Evolutionary conservation across 495 filamentous ascomycete species (phyloP).

Genomic region (Echria macrotheca): DNA sequence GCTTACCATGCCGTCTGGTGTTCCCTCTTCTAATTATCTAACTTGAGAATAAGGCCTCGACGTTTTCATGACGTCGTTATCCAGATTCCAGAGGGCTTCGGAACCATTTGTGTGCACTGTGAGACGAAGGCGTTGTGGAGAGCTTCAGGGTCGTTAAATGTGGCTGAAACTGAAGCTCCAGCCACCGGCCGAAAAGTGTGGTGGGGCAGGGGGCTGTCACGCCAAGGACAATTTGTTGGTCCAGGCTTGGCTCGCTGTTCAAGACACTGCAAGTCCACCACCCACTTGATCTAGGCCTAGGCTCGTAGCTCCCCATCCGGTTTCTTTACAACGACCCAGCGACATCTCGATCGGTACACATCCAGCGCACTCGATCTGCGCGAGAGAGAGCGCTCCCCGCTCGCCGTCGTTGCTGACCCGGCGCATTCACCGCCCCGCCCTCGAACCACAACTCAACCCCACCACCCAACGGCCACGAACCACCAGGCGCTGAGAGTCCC

Average conservation of each 20-base stretch:
- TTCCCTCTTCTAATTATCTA: background rate
- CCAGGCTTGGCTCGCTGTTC: background rate
- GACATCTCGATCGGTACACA: too few species aligned
- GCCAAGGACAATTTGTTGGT: conserved; percentile 10
- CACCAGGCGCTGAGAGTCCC: background rate
- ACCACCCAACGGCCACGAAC: background rate
- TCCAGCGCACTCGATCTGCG: too few species aligned
- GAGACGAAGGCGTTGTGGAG: too few species aligned
- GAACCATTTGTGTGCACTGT: background rate
- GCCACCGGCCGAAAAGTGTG: conserved; percentile 13
- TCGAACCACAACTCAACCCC: background rate
- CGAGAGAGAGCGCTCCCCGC: too few species aligned
- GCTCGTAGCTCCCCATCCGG: too few species aligned
- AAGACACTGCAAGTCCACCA: too few species aligned
- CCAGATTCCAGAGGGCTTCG: too few species aligned
- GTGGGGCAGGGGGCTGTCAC: background rate
- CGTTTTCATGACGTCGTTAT: background rate
- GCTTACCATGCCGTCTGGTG: background rate
- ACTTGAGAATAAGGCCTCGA: background rate
- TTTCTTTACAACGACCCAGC: too few species aligned
- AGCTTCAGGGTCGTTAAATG: too few species aligned
- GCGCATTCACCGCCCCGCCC: conserved; percentile 2
- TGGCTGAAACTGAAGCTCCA: conserved; percentile 21
- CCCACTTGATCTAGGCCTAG: too few species aligned
- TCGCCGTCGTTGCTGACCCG: too few species aligned